Conservation (phyloP, 768 basidiomycete species). For the Tricholoma matsutake region DNA sequence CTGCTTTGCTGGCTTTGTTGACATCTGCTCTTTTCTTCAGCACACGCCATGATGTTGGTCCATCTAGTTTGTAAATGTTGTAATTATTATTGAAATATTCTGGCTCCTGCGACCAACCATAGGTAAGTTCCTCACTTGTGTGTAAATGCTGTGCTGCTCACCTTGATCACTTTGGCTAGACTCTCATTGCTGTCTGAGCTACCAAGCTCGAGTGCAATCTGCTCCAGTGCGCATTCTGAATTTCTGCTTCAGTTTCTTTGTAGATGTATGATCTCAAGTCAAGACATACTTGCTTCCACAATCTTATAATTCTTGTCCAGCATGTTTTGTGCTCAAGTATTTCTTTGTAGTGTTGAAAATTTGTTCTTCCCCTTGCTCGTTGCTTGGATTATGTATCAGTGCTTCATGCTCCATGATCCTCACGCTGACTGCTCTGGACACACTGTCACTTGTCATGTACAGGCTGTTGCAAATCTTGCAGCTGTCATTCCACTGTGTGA, state of each 20-base stretch:
- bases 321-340: not conserved
- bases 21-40: not conserved
- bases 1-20: not conserved
- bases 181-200: not conserved
- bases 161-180: not conserved
- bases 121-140: not conserved
- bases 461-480: not conserved
- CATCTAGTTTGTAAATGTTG: not conserved
- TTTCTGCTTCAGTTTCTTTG: not conserved
- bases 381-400: not conserved
- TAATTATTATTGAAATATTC: not conserved
- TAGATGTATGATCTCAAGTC: not conserved
- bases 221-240: not conserved
- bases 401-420: not conserved
- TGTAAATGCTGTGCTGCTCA: not conserved
- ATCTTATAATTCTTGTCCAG: not conserved
- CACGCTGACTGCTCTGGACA: not conserved
- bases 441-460: not conserved
- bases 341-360: not conserved
- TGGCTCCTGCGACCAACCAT: not conserved
- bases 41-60: not conserved
- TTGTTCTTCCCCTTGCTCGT: not conserved
- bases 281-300: not conserved
- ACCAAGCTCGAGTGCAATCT: not conserved
- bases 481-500: not conserved